Evolutionary conservation across 345 rosid species (phyloP).

Genomic region (Gossypium turneri): DNA sequence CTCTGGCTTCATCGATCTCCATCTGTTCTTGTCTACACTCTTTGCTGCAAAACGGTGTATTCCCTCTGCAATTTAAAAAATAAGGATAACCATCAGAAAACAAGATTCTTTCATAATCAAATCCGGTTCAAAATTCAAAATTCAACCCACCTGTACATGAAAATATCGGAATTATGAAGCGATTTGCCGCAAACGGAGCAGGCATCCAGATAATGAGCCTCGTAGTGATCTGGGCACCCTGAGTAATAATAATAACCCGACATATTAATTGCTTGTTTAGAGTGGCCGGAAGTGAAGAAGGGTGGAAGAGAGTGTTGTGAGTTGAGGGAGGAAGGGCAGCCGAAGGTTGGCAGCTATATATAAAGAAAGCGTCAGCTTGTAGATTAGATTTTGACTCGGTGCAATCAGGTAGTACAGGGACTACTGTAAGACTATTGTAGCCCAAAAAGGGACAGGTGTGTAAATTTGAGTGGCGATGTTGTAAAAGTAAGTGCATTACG

Average conservation of each 20-base stretch:
- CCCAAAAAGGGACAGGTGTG: background rate
- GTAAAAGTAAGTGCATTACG: background rate
- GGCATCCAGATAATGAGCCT: constrained; percentile 65
- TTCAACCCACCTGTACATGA: constrained; percentile 75
- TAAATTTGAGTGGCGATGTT: constrained; percentile 10
- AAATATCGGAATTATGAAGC: constrained; percentile 66
- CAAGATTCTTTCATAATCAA: background rate
- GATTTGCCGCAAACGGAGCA: constrained; percentile 70
- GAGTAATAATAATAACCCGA: constrained; percentile 32
- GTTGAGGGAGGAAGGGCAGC: background rate
- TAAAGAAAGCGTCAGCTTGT: background rate
- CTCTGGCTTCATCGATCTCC: constrained; percentile 51
- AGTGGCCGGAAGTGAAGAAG: too few species aligned
- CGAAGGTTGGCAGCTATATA: background rate
- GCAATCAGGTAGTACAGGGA: constrained; percentile 26
- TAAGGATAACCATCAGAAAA: background rate
- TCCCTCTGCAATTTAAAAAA: constrained; percentile 41
- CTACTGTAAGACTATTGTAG: background rate
- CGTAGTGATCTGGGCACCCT: constrained; percentile 24
- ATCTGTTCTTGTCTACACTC: constrained; percentile 87
- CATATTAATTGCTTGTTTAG: constrained; percentile 2
- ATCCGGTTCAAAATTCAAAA: too few species aligned
- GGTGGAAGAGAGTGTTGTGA: background rate
- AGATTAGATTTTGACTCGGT: background rate
- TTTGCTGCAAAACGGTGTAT: constrained; percentile 66